Evolutionary conservation across 371 early-diverging fungal genomes (phyloP).

Genomic region (Capillidium heterosporum): DNA sequence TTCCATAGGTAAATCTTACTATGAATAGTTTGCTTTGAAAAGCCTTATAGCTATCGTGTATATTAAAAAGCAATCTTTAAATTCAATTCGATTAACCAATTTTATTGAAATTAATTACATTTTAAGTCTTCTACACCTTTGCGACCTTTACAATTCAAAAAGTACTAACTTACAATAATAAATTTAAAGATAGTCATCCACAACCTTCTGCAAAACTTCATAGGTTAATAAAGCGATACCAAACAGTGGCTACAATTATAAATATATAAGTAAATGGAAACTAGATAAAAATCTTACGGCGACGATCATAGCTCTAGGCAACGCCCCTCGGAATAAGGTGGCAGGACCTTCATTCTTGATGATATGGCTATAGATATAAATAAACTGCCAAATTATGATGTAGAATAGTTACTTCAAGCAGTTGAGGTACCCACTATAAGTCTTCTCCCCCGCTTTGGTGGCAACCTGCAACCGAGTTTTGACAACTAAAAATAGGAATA

Average conservation of each 20-base stretch:
- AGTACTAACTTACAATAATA: no score
- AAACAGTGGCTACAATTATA: constrained; percentile 1
- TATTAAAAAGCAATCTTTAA: no score
- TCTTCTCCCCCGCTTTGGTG: constrained; percentile 61
- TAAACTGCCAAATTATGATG: neutral
- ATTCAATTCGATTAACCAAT: no score
- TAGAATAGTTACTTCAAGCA: constrained; percentile 23
- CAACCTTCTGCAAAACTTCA: constrained; percentile 1
- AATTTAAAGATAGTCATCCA: no score
- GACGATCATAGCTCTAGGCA: constrained; percentile 77
- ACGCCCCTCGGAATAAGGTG: constrained; percentile 89
- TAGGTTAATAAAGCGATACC: constrained; percentile 3
- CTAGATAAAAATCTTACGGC: constrained; percentile 18
- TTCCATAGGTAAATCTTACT: no score
- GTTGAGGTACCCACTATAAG: constrained; percentile 53
- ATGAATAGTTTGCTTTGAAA: no score
- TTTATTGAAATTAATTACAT: no score
- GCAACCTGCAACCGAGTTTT: constrained; percentile 93
- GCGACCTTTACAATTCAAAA: no score
- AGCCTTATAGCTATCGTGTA: no score
- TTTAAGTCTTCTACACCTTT: no score
- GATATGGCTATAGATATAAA: constrained; percentile 32
- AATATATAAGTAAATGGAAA: neutral
- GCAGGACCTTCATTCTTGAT: constrained; percentile 72
- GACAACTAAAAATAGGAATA: constrained; percentile 33